A percentile compares a stretch with the other conserved stretches of the same genome.
Evolutionary conservation across 768 basidiomycete species (phyloP).

Genomic region (Leccinum rimulosum): DNA sequence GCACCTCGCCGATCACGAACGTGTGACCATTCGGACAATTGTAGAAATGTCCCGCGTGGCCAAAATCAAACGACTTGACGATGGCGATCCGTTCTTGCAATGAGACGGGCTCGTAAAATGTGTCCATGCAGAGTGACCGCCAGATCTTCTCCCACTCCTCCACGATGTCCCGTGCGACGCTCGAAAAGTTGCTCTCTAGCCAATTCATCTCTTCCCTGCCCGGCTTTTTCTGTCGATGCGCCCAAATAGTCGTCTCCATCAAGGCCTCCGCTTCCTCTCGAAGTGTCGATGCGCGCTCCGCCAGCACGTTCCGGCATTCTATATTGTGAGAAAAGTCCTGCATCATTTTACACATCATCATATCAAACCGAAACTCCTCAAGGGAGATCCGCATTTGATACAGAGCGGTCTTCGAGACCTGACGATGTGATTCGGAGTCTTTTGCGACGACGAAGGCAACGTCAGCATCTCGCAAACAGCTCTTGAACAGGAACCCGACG

Average conservation of each 20-base stretch:
- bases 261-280: constrained; percentile 1
- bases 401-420: constrained; percentile 45
- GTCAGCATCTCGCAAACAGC: constrained; percentile 45
- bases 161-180: constrained; percentile 37
- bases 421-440: constrained; percentile 51
- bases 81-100: constrained; percentile 51
- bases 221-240: constrained; percentile 26
- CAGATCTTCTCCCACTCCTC: constrained; percentile 48
- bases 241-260: constrained; percentile 4
- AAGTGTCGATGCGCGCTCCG: constrained; percentile 16
- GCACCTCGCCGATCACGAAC: constrained; percentile 57
- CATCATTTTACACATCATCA: constrained; percentile 32
- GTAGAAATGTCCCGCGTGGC: constrained; percentile 50
- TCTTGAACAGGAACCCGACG: constrained; percentile 42
- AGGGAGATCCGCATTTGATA: constrained; percentile 44
- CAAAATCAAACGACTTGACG: constrained; percentile 48
- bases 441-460: constrained; percentile 46
- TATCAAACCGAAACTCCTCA: constrained; percentile 50
- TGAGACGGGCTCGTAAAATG: constrained; percentile 52
- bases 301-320: constrained; percentile 21
- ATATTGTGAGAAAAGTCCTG: constrained; percentile 12
- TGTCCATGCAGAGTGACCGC: constrained; percentile 37
- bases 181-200: constrained; percentile 43
- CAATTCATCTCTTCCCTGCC: constrained; percentile 31
- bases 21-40: constrained; percentile 59